Evolutionary conservation across 495 filamentous ascomycete species (phyloP), one percentile per base, ranked within the genome.

Genomic region (Entonaema liquescens): DNA sequence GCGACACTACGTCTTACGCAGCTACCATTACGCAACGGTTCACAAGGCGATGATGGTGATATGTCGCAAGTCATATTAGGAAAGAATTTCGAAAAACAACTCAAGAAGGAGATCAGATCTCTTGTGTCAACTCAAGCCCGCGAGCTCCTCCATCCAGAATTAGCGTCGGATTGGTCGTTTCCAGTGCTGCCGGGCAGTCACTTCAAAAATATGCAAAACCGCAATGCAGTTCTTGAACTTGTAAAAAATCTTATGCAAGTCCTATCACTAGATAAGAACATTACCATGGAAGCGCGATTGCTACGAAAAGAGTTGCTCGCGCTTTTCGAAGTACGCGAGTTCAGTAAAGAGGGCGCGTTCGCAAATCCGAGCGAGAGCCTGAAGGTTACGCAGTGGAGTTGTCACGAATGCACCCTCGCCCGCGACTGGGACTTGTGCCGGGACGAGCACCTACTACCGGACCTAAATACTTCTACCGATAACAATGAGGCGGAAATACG

Each of bases 391-490:
- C 91, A 94, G 75, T 82, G 97, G 49, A 89, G 92, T 62, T 98
- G 96, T 79, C 88, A 90, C 49, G 90, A 90, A 70, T 98, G 96
- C 80, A 95, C 93, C 64, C 85, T 94, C 80, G 86, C 91, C 15
- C 89, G 93, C 19, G 94, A 98, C 76, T 84, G 98, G 42, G 96
- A 99, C 74, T 85, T 99, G 15, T 99, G 95, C 77, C 91, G 95
- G n/a, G 94, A 98, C 72, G 92, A 93, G 73, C 90, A 93, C 59
- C 77, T 97, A 4, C 83, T 97, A 40, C 89, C 90, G 0, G 86
- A 87, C 9, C 60, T 82, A 6, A 59, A 76, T 61, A 77, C 19
- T 40, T 36, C 62, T 61, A 21, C 69, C 65, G 70, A 23, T 2
- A 13, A 17, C 15, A 40, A 19, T 19, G 73, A 67, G 29, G 66